Evolutionary conservation across 192 early-diverging fungal species (phyloP).

Genomic region (Radiomyces spectabilis): DNA sequence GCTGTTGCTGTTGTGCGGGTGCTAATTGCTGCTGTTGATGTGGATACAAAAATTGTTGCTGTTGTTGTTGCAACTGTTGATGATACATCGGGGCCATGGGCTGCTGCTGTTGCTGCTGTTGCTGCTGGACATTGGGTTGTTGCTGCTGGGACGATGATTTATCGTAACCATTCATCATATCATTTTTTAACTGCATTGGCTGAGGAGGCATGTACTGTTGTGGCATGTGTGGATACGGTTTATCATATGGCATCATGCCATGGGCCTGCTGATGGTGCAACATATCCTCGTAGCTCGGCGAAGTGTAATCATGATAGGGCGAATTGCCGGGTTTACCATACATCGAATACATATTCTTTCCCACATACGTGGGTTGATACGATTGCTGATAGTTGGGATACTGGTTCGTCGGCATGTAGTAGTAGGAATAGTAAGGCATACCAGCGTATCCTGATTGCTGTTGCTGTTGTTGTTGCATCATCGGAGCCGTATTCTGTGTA

Average conservation of each 20-base stretch:
- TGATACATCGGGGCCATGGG: neutral
- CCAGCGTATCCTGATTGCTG: slow-evolving; percentile 37
- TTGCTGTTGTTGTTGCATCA: slow-evolving; percentile 13
- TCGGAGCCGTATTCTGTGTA: neutral
- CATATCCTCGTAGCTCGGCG: slow-evolving; percentile 28
- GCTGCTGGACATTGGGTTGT: neutral
- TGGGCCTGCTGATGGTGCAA: slow-evolving; percentile 14
- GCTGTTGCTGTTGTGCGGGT: slow-evolving; percentile 3
- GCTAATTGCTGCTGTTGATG: slow-evolving; percentile 3
- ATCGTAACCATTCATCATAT: neutral
- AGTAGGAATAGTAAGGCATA: slow-evolving; percentile 71
- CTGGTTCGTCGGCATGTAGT: slow-evolving; percentile 73
- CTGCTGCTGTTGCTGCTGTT: slow-evolving; percentile 1
- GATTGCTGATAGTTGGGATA: slow-evolving; percentile 63
- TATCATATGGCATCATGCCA: slow-evolving; percentile 2
- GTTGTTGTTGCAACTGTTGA: slow-evolving; percentile 7
- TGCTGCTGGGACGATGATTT: neutral
- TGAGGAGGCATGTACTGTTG: neutral
- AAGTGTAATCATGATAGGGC: slow-evolving; percentile 15
- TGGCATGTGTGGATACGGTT: neutral
- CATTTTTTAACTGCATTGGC: neutral
- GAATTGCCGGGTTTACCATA: slow-evolving; percentile 37
- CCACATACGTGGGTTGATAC: slow-evolving; percentile 48
- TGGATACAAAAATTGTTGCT: slow-evolving; percentile 12
- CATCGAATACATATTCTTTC: slow-evolving; percentile 80